phyloP scores from a whole-genome alignment of 1,284 basidiomycete species.

The Dichomitus squalens region DNA sequence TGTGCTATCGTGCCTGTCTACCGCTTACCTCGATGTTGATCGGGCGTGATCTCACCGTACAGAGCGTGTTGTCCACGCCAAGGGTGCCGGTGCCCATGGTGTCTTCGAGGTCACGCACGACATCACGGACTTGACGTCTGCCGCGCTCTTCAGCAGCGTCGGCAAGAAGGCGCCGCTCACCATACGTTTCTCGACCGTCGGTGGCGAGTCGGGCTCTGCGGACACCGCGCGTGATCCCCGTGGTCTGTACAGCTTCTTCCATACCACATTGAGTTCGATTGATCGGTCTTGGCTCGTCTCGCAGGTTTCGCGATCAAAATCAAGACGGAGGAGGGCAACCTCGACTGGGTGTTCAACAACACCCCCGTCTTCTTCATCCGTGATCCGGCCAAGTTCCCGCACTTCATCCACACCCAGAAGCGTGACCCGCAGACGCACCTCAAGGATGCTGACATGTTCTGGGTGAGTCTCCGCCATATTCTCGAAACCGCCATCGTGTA shows the following conservation, averaged over 20 bases:
- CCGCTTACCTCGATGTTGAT: neutral
- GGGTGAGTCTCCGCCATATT: conserved; percentile 48
- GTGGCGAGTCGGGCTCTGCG: conserved; percentile 85
- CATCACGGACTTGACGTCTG: conserved; percentile 79
- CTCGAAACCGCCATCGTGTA: neutral
- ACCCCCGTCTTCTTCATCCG: conserved; percentile 90
- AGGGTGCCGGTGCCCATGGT: conserved; percentile 91
- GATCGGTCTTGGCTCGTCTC: neutral
- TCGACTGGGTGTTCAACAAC: conserved; percentile 93
- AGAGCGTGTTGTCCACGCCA: conserved; percentile 72
- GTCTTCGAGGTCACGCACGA: conserved; percentile 87
- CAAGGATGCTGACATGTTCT: conserved; percentile 82
- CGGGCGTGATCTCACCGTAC: neutral
- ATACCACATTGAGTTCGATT: neutral
- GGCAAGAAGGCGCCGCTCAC: conserved; percentile 76
- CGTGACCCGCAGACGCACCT: conserved; percentile 88
- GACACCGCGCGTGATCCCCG: conserved; percentile 93
- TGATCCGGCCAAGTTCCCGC: conserved; percentile 83
- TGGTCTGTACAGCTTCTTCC: conserved; percentile 37
- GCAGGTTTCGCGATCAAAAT: conserved; percentile 86
- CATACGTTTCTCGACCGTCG: conserved; percentile 87
- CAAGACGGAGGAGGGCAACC: conserved; percentile 86
- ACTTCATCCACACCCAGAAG: conserved; percentile 97
- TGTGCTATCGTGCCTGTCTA: conserved; percentile 8
- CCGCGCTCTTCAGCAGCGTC: conserved; percentile 69